Percentiles rank a stretch among this genome's conserved stretches.
These are phyloP conservation scores for Ricinus communis DNA, from an alignment of 345 rosid genomes.

Conservation along the genomic window DNA sequence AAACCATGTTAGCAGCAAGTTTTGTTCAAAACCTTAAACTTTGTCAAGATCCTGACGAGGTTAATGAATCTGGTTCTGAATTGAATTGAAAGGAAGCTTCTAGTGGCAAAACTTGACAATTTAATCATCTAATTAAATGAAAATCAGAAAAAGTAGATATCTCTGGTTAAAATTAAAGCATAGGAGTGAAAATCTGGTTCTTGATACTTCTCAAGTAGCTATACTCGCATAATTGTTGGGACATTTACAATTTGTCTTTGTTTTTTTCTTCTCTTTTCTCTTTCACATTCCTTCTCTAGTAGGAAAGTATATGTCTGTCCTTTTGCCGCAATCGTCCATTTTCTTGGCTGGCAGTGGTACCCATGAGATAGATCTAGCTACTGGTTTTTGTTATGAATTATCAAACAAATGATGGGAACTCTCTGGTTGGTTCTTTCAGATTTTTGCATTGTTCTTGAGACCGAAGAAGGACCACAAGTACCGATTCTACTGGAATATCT, in stretches of 20 bases:
- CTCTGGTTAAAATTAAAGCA: background rate
- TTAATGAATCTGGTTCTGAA: background rate
- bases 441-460: constrained; percentile 70
- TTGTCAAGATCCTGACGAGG: no score
- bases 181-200: background rate
- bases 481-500: constrained; percentile 72
- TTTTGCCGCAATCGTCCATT: background rate
- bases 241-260: background rate
- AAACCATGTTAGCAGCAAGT: no score
- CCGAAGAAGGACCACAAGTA: constrained; percentile 87
- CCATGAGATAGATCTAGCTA: background rate
- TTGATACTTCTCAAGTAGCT: no score
- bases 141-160: background rate
- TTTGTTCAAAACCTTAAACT: no score
- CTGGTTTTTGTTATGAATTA: background rate
- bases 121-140: background rate
- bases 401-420: constrained; percentile 4
- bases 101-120: background rate
- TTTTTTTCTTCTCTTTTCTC: background rate
- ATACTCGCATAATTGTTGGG: background rate
- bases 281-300: background rate
- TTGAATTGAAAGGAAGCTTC: background rate
- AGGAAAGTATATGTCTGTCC: background rate
- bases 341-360: constrained; percentile 2
- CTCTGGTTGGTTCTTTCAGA: constrained; percentile 33